Evolutionary conservation across 75 land plant genomes (phyloP).

Genomic region (Pinus albicaulis): DNA sequence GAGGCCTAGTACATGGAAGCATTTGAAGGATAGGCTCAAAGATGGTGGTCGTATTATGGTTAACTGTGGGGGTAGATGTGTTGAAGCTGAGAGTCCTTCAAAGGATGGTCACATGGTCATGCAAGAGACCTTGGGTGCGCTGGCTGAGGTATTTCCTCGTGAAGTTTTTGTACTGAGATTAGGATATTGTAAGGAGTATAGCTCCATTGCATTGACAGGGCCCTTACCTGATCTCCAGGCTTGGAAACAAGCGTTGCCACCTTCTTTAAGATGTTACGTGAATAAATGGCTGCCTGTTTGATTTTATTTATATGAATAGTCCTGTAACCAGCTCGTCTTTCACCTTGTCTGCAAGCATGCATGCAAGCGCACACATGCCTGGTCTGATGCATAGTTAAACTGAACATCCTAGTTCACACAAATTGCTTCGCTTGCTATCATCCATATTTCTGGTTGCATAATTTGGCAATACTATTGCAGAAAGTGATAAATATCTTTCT

Average conservation of each 20-base stretch:
- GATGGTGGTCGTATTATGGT: slow-evolving; percentile 86
- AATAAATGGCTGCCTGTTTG: slow-evolving; percentile 45
- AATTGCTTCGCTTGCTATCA: not conserved
- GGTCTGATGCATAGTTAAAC: too few relatives aligned
- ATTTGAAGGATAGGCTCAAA: slow-evolving; percentile 43
- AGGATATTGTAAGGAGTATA: slow-evolving; percentile 49
- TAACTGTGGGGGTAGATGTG: slow-evolving; percentile 89
- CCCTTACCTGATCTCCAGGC: slow-evolving; percentile 31
- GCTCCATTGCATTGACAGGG: slow-evolving; percentile 70
- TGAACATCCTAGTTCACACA: too few relatives aligned
- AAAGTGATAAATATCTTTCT: not conserved
- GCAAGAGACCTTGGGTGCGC: slow-evolving; percentile 65
- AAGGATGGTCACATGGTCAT: slow-evolving; percentile 63
- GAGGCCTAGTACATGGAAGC: slow-evolving; percentile 56
- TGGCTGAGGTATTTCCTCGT: slow-evolving; percentile 46
- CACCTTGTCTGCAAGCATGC: too few relatives aligned
- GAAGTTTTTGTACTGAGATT: slow-evolving; percentile 44
- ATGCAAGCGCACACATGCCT: too few relatives aligned
- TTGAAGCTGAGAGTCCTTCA: slow-evolving; percentile 66
- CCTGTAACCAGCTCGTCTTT: not conserved
- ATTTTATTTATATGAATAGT: slow-evolving; percentile 1
- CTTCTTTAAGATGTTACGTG: slow-evolving; percentile 32
- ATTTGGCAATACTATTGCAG: not conserved
- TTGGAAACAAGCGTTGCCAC: slow-evolving; percentile 52
- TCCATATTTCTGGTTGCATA: not conserved